Percentiles rank a stretch among this genome's conserved stretches.
Evolutionary conservation across 805 yeast genomes (phyloP).

Genomic region (Yamadazyma sp.): DNA sequence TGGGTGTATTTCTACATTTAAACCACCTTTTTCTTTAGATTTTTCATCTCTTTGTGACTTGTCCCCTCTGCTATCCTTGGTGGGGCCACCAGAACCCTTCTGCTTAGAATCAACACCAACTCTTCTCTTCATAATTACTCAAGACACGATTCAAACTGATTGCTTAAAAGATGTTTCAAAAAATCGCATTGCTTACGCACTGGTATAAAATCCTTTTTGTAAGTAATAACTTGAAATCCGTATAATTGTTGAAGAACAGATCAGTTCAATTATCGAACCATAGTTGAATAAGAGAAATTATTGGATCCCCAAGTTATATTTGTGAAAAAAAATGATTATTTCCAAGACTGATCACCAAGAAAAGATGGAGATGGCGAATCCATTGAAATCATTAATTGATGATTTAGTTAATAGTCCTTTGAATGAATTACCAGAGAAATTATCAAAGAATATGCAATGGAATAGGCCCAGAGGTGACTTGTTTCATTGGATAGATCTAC

Average conservation of each 20-base stretch:
- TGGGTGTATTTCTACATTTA: slow-evolving; percentile 37
- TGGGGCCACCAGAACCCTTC: too few relatives aligned
- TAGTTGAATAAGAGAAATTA: too few relatives aligned
- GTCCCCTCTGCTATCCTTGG: neutral
- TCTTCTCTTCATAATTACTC: too few relatives aligned
- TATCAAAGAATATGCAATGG: slow-evolving; percentile 47
- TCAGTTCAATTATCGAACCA: too few relatives aligned
- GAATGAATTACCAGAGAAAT: slow-evolving; percentile 36
- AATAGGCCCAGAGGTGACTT: slow-evolving; percentile 66
- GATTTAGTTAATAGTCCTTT: slow-evolving; percentile 36
- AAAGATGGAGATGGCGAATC: slow-evolving; percentile 26
- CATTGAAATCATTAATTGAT: slow-evolving; percentile 30
- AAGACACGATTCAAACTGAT: too few relatives aligned
- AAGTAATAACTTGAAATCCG: too few relatives aligned
- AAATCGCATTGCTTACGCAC: too few relatives aligned
- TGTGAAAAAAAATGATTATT: too few relatives aligned
- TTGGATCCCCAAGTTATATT: too few relatives aligned
- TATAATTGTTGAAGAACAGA: too few relatives aligned
- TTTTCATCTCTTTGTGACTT: slow-evolving; percentile 1
- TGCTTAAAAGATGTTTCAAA: too few relatives aligned
- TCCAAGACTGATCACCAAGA: slow-evolving; percentile 26
- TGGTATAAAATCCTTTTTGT: too few relatives aligned
- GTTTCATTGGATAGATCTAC: slow-evolving; percentile 70
- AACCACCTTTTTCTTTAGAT: slow-evolving; percentile 19
- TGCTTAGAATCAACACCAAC: neutral